Conservation (phyloP, 108 stramenopile genomes). For the Cyclostephanos invisitatus region DNA sequence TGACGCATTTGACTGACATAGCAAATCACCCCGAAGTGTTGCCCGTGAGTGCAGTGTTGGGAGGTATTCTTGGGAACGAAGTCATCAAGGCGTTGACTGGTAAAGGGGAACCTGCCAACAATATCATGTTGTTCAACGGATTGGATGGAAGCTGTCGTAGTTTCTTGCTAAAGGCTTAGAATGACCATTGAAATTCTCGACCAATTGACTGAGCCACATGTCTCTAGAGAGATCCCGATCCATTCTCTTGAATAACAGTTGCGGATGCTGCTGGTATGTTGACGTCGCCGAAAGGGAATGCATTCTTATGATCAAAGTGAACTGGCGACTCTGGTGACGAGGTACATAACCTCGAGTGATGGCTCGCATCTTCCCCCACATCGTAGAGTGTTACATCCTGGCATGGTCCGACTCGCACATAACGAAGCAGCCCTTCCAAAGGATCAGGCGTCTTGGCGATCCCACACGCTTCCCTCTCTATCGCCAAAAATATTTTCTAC, state of each 20-base stretch:
- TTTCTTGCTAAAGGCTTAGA: conserved; percentile 54
- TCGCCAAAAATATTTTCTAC: no score
- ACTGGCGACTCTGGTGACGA: not conserved
- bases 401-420: not conserved
- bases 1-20: conserved; percentile 51
- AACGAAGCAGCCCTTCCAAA: not conserved
- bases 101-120: conserved; percentile 92
- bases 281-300: not conserved
- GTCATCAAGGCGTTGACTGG: conserved; percentile 90
- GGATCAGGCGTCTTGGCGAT: not conserved
- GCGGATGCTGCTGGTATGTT: not conserved
- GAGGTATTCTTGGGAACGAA: conserved; percentile 94
- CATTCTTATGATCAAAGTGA: not conserved
- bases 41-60: conserved; percentile 91
- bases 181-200: conserved; percentile 4
- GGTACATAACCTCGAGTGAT: not conserved
- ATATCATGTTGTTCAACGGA: conserved; percentile 84
- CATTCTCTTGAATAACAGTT: not conserved
- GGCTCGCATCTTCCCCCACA: not conserved
- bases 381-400: not conserved
- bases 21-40: conserved; percentile 76
- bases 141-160: conserved; percentile 69
- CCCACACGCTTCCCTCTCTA: no score
- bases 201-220: not conserved
- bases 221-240: not conserved